These are phyloP conservation scores for Malus sieversii DNA, from an alignment of 306 rosid species.

Conservation along the genomic window DNA sequence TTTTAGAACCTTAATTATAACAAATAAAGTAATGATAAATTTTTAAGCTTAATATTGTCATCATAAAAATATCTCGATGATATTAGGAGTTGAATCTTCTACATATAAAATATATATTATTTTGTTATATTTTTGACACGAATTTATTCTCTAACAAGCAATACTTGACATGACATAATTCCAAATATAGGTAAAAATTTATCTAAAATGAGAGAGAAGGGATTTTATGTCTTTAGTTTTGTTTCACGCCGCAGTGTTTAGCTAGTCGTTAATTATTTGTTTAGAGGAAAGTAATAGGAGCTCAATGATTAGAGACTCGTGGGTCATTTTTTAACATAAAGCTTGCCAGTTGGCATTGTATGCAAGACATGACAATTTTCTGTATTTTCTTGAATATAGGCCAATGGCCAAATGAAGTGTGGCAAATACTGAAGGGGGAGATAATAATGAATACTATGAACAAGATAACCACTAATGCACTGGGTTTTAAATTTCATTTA, in stretches of 20 bases:
- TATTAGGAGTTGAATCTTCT: no score
- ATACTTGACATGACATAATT: no score
- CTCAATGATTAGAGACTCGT: constrained; percentile 13
- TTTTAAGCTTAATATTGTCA: no score
- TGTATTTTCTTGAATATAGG: constrained; percentile 6
- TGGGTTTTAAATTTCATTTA: constrained; percentile 24
- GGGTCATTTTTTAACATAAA: not conserved
- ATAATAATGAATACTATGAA: not conserved
- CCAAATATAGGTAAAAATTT: no score
- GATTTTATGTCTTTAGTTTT: not conserved
- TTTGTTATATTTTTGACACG: no score
- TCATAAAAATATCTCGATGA: no score
- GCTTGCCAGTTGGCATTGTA: not conserved
- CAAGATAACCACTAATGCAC: constrained; percentile 15
- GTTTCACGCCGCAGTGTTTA: constrained; percentile 10
- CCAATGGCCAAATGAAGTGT: constrained; percentile 9
- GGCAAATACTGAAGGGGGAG: constrained; percentile 8
- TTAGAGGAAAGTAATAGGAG: not conserved
- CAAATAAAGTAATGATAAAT: no score
- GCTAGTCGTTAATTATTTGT: not conserved
- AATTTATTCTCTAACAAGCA: no score
- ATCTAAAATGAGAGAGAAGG: no score
- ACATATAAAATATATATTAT: no score
- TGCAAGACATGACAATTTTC: constrained; percentile 13
- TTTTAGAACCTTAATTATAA: no score